These are phyloP conservation scores for Xylaria digitata DNA, from an alignment of 2,329 filamentous ascomycete genomes.

Conservation along the genomic window DNA sequence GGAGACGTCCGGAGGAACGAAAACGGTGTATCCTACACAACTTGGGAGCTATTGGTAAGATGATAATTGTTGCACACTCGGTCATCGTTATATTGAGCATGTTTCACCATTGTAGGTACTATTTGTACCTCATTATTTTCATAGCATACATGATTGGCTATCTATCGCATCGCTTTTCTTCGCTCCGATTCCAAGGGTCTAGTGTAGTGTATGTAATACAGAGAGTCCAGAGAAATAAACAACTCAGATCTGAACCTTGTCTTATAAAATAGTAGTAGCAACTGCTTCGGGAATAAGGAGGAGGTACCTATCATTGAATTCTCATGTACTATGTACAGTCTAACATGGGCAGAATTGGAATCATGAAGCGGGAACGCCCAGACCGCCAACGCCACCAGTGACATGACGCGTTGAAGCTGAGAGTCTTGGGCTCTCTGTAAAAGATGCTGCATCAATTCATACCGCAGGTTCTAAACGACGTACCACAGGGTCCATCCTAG, in stretches of 20 bases:
- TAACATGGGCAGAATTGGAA: conserved; percentile 8
- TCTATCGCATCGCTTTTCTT: neutral
- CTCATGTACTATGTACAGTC: neutral
- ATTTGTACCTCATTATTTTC: neutral
- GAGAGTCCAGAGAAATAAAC: too few species aligned
- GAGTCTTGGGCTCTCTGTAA: conserved; percentile 8
- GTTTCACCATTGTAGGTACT: neutral
- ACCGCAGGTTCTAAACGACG: too few species aligned
- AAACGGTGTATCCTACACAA: too few species aligned
- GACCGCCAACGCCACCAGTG: conserved; percentile 10
- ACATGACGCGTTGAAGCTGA: conserved; percentile 15
- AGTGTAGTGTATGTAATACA: too few species aligned
- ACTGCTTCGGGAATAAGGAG: neutral
- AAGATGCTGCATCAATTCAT: neutral
- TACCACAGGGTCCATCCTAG: neutral
- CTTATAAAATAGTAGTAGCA: neutral
- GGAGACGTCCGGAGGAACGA: too few species aligned
- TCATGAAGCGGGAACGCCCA: conserved; percentile 4
- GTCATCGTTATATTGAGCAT: too few species aligned
- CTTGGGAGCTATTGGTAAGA: neutral
- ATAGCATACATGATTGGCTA: neutral
- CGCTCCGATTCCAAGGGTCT: too few species aligned
- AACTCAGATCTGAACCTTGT: too few species aligned
- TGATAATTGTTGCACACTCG: too few species aligned
- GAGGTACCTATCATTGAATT: too few species aligned